phyloP scores from a whole-genome alignment of 768 basidiomycete genomes.

The Butyriboletus loyo region DNA sequence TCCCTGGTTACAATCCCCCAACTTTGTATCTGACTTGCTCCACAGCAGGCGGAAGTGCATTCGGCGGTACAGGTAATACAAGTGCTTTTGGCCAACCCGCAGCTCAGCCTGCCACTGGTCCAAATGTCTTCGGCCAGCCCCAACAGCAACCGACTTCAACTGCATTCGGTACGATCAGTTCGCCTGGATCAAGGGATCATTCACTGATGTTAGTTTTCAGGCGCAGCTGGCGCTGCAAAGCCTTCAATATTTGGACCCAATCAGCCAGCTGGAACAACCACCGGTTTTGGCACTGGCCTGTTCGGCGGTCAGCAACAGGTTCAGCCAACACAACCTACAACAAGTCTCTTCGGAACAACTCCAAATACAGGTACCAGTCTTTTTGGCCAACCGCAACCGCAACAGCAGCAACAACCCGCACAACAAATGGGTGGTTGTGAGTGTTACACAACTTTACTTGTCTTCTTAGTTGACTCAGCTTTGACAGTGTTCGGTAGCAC shows the following conservation, averaged over 20 bases:
- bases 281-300: slow-evolving; percentile 35
- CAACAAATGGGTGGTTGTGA: slow-evolving; percentile 39
- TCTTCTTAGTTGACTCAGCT: slow-evolving; percentile 7
- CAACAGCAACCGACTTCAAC: slow-evolving; percentile 34
- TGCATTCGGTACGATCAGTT: slow-evolving; percentile 43
- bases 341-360: slow-evolving; percentile 31
- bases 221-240: slow-evolving; percentile 36
- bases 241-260: slow-evolving; percentile 48
- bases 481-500: slow-evolving; percentile 38
- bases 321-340: slow-evolving; percentile 24
- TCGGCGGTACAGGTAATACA: slow-evolving; percentile 21
- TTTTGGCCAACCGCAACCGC: slow-evolving; percentile 33
- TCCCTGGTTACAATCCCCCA: background rate
- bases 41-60: slow-evolving; percentile 19
- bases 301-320: slow-evolving; percentile 27
- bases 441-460: slow-evolving; percentile 7
- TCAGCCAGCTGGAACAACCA: slow-evolving; percentile 37
- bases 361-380: slow-evolving; percentile 24
- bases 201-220: slow-evolving; percentile 17
- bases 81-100: slow-evolving; percentile 28
- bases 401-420: slow-evolving; percentile 36
- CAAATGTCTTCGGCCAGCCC: slow-evolving; percentile 37
- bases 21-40: background rate
- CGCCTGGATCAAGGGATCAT: background rate
- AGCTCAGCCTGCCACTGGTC: slow-evolving; percentile 19